Conservation (phyloP, 176 grass and related monocot species). For the Aegilops bicornis region DNA sequence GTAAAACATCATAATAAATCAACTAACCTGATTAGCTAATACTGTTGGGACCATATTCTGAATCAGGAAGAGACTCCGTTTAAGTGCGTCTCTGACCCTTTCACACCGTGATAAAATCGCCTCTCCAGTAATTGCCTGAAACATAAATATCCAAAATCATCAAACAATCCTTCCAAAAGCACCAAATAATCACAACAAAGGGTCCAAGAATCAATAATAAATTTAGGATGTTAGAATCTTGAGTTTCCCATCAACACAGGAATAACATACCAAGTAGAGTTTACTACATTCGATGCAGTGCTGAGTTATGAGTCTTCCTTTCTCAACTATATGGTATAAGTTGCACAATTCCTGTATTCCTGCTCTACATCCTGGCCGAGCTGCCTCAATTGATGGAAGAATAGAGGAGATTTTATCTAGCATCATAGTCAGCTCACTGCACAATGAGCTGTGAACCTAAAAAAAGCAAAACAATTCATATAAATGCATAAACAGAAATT, state of each 20-base stretch:
- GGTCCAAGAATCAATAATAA: not conserved
- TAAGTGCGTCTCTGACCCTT: conserved; percentile 61
- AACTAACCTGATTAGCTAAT: conserved; percentile 71
- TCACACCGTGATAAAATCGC: conserved; percentile 64
- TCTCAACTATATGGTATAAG: conserved; percentile 78
- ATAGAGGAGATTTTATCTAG: conserved; percentile 71
- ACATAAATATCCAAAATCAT: conserved; percentile 31
- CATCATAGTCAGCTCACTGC: conserved; percentile 64
- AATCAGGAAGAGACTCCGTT: conserved; percentile 67
- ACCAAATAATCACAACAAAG: conserved; percentile 8
- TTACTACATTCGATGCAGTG: conserved; percentile 81
- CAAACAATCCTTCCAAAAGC: conserved; percentile 22
- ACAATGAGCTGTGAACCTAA: conserved; percentile 77
- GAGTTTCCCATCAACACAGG: conserved; percentile 15
- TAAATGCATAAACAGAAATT: conserved; percentile 5
- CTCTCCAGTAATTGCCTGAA: conserved; percentile 82
- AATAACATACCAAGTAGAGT: conserved; percentile 82
- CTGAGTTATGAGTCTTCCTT: conserved; percentile 67
- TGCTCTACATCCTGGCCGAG: conserved; percentile 67
- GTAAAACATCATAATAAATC: conserved; percentile 19
- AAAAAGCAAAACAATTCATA: conserved; percentile 12
- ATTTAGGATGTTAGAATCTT: conserved; percentile 27
- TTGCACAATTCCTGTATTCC: conserved; percentile 91
- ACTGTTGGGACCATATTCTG: conserved; percentile 74
- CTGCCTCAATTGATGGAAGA: conserved; percentile 87